These are phyloP conservation scores for Dillenia turbinata DNA, from an alignment of 164 flowering plant species.

Conservation along the genomic window DNA sequence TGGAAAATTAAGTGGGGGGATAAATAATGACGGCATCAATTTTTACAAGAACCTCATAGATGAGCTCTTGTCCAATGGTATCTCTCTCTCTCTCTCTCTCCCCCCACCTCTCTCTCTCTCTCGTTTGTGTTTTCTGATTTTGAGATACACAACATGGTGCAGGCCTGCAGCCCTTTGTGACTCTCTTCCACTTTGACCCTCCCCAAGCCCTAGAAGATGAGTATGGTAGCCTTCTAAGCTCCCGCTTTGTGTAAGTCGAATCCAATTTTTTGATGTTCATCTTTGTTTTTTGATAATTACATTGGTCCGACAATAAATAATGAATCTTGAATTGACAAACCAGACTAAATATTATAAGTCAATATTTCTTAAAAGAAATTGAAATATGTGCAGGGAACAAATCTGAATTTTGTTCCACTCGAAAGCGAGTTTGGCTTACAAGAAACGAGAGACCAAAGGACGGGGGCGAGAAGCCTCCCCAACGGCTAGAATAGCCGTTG, in stretches of 20 bases:
- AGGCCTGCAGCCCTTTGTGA: conserved; percentile 59
- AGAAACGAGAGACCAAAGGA: no score
- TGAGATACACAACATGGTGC: not conserved
- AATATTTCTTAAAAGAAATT: no score
- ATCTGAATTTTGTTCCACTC: no score
- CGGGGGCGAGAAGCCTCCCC: no score
- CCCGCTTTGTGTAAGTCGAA: conserved; percentile 35
- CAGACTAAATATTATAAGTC: no score
- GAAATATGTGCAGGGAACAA: no score
- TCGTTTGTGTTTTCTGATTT: not conserved
- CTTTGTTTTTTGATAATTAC: not conserved
- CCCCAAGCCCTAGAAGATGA: conserved; percentile 61
- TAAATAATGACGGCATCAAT: conserved; percentile 47
- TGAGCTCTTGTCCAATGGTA: conserved; percentile 46
- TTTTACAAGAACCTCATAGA: conserved; percentile 64
- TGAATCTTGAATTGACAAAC: not conserved
- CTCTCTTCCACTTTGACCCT: conserved; percentile 64
- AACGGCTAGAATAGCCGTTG: no score
- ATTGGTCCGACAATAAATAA: no score
- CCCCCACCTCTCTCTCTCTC: not conserved
- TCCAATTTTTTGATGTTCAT: not conserved
- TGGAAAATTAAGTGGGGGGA: conserved; percentile 45
- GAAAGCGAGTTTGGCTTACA: no score
- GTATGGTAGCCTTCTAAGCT: conserved; percentile 49
- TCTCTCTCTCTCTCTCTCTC: conserved; percentile 2